A percentile compares a stretch with the other conserved stretches of the same genome.
Conservation (phyloP, 768 basidiomycete species). For the Amanita rimosa region DNA sequence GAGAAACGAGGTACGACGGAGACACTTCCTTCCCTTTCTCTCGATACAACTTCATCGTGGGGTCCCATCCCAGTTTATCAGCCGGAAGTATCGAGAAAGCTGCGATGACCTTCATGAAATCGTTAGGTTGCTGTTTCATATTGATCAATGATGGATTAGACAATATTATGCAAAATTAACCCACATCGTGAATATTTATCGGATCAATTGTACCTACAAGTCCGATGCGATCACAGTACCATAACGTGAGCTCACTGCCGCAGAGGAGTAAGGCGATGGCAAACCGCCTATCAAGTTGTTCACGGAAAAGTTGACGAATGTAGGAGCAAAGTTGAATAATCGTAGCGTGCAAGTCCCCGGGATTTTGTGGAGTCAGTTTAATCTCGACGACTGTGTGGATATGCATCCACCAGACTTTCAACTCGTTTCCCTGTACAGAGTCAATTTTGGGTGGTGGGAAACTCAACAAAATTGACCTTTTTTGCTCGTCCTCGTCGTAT, state of each 20-base stretch:
- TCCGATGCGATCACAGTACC: conserved; percentile 7
- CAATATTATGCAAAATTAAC: neutral
- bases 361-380: neutral
- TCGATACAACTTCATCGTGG: neutral
- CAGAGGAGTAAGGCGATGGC: conserved; percentile 5
- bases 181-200: conserved; percentile 7
- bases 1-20: neutral
- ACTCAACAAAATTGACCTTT: neutral
- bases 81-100: neutral
- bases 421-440: neutral
- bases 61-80: neutral
- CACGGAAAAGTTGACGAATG: conserved; percentile 8
- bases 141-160: neutral
- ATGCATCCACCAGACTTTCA: neutral
- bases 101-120: neutral
- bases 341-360: neutral
- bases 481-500: neutral
- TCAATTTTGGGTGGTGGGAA: neutral
- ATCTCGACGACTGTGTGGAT: neutral
- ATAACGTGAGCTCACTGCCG: conserved; percentile 3
- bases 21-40: no score
- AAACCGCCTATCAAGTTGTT: conserved; percentile 9
- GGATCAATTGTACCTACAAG: conserved; percentile 6
- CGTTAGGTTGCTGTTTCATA: neutral
- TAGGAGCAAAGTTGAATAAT: conserved; percentile 3